Evolutionary conservation across 1,139 yeast genomes (phyloP).

Genomic region (Saccharomycopsis hybrid): DNA sequence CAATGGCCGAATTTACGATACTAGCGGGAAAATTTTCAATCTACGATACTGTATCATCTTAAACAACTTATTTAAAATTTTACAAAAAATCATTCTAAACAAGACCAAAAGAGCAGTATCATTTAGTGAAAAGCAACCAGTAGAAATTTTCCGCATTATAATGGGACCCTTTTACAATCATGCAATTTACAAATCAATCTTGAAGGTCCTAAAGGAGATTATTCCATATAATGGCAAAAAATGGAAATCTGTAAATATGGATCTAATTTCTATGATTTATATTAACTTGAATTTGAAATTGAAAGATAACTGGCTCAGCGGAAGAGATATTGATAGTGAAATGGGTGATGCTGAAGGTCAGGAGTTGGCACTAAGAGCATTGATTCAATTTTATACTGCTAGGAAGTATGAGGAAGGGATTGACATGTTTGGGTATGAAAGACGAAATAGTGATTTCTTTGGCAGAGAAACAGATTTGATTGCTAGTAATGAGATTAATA

Average conservation of each 20-base stretch:
- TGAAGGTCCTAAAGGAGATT: constrained; percentile 68
- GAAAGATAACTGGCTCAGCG: constrained; percentile 86
- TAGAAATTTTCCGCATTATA: constrained; percentile 28
- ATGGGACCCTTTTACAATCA: constrained; percentile 42
- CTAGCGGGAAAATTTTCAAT: constrained; percentile 16
- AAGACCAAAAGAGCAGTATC: constrained; percentile 37
- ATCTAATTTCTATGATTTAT: constrained; percentile 80
- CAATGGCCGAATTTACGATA: constrained; percentile 13
- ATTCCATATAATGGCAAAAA: constrained; percentile 90
- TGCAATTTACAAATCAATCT: constrained; percentile 62
- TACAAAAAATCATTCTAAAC: constrained; percentile 31
- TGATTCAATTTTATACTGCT: constrained; percentile 72
- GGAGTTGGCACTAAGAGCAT: constrained; percentile 76
- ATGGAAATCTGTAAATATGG: constrained; percentile 94
- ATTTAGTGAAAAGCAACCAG: constrained; percentile 36
- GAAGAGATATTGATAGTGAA: constrained; percentile 71
- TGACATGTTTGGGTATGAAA: constrained; percentile 49
- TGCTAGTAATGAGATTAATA: constrained; percentile 20
- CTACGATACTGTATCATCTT: constrained; percentile 16
- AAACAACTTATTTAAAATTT: constrained; percentile 28
- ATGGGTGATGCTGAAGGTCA: constrained; percentile 77
- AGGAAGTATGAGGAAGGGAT: constrained; percentile 47
- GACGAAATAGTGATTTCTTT: constrained; percentile 34
- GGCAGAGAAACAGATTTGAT: constrained; percentile 33
- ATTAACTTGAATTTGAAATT: constrained; percentile 65